Evolutionary conservation across 2,329 filamentous ascomycete genomes (phyloP).

Genomic region (Xylaria sp.): DNA sequence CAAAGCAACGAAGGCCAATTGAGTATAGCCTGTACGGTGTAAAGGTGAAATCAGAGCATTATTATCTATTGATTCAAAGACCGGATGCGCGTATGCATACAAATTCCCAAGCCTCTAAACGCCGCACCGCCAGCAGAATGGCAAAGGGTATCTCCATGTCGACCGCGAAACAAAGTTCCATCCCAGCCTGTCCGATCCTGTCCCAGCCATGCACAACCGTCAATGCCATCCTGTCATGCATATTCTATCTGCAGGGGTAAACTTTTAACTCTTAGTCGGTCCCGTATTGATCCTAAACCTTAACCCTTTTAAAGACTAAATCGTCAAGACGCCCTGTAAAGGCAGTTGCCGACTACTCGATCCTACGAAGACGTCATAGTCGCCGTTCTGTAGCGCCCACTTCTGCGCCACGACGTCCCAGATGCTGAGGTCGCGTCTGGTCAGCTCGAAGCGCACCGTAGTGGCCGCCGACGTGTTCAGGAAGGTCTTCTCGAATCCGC

Average conservation of each 20-base stretch:
- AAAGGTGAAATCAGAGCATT: neutral
- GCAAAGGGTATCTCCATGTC: slow-evolving; percentile 5
- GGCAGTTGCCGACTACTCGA: slow-evolving; percentile 60
- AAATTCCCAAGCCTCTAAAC: neutral
- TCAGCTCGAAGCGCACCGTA: slow-evolving; percentile 64
- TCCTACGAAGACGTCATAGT: slow-evolving; percentile 59
- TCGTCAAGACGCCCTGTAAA: slow-evolving; percentile 53
- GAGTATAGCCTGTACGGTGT: neutral
- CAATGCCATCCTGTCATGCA: neutral
- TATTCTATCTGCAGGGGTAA: neutral
- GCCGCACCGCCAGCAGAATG: neutral
- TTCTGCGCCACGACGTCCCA: slow-evolving; percentile 72
- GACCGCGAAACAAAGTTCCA: slow-evolving; percentile 2
- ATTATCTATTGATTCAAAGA: neutral
- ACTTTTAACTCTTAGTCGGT: neutral
- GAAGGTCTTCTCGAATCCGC: slow-evolving; percentile 72
- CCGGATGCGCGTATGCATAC: too few relatives aligned
- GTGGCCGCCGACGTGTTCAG: slow-evolving; percentile 59
- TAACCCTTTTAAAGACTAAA: slow-evolving; percentile 44
- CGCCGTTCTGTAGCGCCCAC: slow-evolving; percentile 65
- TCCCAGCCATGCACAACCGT: neutral
- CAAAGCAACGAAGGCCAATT: neutral
- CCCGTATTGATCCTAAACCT: neutral
- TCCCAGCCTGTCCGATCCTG: neutral
- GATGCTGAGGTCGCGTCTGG: slow-evolving; percentile 71